phyloP scores from a whole-genome alignment of 495 filamentous ascomycete genomes.

The Penicillium tannophilum region DNA sequence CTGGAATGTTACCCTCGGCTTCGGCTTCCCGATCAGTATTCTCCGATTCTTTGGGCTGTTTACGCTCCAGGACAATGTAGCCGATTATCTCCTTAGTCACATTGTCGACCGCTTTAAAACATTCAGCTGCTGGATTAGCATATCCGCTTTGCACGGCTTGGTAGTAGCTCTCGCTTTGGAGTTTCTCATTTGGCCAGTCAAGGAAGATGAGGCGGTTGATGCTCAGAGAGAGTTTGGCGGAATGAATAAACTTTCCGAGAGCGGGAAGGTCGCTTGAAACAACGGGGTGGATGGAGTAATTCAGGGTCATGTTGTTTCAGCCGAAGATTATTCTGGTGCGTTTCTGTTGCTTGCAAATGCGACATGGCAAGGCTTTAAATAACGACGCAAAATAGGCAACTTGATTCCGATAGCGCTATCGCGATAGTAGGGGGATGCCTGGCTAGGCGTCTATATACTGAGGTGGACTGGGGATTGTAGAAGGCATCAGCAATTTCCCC shows the following conservation, averaged over 20 bases:
- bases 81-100: slow-evolving; percentile 20
- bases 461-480: too few relatives aligned
- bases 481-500: too few relatives aligned
- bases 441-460: too few relatives aligned
- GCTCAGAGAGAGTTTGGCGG: slow-evolving; percentile 29
- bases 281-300: slow-evolving; percentile 22
- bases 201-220: slow-evolving; percentile 36
- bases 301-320: slow-evolving; percentile 14
- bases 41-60: neutral
- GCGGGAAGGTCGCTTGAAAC: slow-evolving; percentile 18
- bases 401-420: too few relatives aligned
- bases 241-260: slow-evolving; percentile 25
- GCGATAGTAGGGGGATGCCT: too few relatives aligned
- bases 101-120: slow-evolving; percentile 21
- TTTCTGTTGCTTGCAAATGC: too few relatives aligned
- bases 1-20: slow-evolving; percentile 2
- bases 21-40: neutral
- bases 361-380: too few relatives aligned
- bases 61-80: slow-evolving; percentile 19
- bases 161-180: slow-evolving; percentile 22
- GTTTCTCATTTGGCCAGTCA: slow-evolving; percentile 29
- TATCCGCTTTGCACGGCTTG: slow-evolving; percentile 13
- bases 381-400: too few relatives aligned
- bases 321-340: too few relatives aligned
- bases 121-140: slow-evolving; percentile 4